Percentiles rank a stretch among this genome's conserved stretches.
Conservation (phyloP, 2,329 filamentous ascomycete genomes). For the Fusarium duplospermum region DNA sequence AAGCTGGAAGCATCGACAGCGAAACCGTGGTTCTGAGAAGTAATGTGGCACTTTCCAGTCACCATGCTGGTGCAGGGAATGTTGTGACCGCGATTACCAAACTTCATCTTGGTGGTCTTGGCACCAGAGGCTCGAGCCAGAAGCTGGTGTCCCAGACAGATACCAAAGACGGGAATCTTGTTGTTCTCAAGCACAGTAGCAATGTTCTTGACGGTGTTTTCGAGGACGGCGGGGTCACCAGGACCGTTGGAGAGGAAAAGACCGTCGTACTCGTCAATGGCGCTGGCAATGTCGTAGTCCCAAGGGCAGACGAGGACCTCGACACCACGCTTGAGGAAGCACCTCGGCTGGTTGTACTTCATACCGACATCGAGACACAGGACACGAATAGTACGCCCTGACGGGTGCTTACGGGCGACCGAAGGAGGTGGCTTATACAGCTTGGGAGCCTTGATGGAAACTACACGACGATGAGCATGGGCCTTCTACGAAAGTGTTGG, state of each 20-base stretch:
- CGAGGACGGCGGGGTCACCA: constrained; percentile 90
- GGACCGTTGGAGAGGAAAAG: constrained; percentile 98
- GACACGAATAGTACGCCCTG: constrained; percentile 86
- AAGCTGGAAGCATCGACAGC: constrained; percentile 87
- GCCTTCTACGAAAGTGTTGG: constrained; percentile 30
- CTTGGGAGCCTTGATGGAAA: constrained; percentile 88
- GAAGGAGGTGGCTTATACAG: constrained; percentile 82
- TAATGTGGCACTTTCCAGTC: constrained; percentile 97
- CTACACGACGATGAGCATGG: constrained; percentile 65
- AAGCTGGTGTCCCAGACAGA: constrained; percentile 94
- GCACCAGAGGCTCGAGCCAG: constrained; percentile 90
- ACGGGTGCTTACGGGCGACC: constrained; percentile 84
- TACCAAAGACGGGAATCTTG: constrained; percentile 91
- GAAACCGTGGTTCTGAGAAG: constrained; percentile 97
- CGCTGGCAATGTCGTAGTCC: constrained; percentile 90
- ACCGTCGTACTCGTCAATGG: constrained; percentile 89
- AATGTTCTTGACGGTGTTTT: constrained; percentile 83
- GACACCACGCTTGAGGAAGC: constrained; percentile 89
- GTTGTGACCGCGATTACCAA: constrained; percentile 98
- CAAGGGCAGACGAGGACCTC: constrained; percentile 96
- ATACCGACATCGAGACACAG: constrained; percentile 96
- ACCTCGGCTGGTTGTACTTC: constrained; percentile 98
- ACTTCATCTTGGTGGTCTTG: constrained; percentile 95
- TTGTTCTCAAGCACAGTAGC: constrained; percentile 80
- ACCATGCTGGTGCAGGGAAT: constrained; percentile 97